Evolutionary conservation across 78 protist species (phyloP).

Genomic region (Emiliania huxleyi): DNA sequence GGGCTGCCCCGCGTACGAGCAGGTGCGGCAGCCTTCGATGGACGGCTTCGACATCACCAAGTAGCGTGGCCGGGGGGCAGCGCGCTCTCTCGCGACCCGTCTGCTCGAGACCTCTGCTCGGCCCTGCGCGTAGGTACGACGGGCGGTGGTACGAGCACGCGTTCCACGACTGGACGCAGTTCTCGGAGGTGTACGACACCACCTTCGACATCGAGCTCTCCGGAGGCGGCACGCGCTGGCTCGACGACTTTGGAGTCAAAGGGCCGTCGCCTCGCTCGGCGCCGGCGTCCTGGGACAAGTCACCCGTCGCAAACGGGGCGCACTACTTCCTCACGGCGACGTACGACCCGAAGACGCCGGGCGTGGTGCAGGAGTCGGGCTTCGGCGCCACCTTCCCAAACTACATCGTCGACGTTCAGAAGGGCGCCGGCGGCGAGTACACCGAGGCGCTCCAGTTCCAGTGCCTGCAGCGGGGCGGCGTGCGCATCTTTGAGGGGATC

Average conservation of each 20-base stretch:
- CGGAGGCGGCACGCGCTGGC: neutral
- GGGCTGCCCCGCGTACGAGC: conserved; percentile 29
- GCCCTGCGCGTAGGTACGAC: too few relatives aligned
- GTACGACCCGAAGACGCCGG: neutral
- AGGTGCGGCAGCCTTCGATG: conserved; percentile 10
- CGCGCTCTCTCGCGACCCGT: too few relatives aligned
- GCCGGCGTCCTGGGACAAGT: conserved; percentile 25
- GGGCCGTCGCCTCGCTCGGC: neutral
- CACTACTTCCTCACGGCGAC: conserved; percentile 3
- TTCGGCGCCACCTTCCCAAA: conserved; percentile 16
- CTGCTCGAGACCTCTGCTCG: too few relatives aligned
- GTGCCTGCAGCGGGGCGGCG: conserved; percentile 28
- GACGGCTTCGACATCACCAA: neutral
- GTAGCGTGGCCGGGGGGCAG: neutral
- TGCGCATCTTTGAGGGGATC: conserved; percentile 31
- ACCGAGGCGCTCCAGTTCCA: conserved; percentile 18
- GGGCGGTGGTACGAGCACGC: conserved; percentile 28
- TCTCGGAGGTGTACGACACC: conserved; percentile 2
- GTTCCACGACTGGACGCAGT: neutral
- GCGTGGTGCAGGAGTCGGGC: neutral
- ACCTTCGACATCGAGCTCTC: conserved; percentile 21
- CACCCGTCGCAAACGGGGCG: conserved; percentile 31
- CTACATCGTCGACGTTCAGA: conserved; percentile 1
- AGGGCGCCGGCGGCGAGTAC: neutral
- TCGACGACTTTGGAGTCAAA: neutral